Base-by-base conservation (phyloP, 257 asterid genomes). In the Fraxinus excelsior region DNA sequence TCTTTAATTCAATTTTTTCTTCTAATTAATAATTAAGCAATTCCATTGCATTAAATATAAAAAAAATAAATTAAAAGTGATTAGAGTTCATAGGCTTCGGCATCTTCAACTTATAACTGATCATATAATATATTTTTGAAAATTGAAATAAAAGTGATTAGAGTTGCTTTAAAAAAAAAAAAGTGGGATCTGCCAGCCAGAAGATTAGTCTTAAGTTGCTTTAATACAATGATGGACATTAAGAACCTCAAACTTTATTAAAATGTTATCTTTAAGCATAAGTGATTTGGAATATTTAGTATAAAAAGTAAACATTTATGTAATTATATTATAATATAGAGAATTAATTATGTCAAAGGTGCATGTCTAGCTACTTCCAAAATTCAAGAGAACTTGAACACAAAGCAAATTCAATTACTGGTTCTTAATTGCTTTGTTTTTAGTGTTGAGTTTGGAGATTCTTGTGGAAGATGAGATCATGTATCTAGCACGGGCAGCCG, bases 261-360 rank as follows among this genome's bases (percentile, higher is more conserved):
- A 62, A 62, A 62, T 62, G 68, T 31, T 62, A 1, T 8, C 68
- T 62, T 62, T 62, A 62, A 62, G 35, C 35, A 9, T 12, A 62
- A 62, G 68, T 25, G 35, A 62, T 62, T 12, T 62, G 68, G 68
- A 62, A 62, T 62, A 62, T 62, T 62, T 62, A 25, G 68, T 12
- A 8, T 12, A 8, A 62, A 62, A 62, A 25, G 68, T 12, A 62
- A 62, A 62, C 68, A 62, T 34, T 2, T 23, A 71, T 28, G 6
- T 28, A 64, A 65, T 64, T 28, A 32, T 67, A 23, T 25, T 6
- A 29, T 78, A 21, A 4, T 49, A 23, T 38, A 42, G 56, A 70
- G 66, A 72, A 75, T 69, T 73, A 80, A 76, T 73, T 73, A 51
- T 28, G 40, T n/a, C n/a, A n/a, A n/a, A n/a, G n/a, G n/a, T n/a